Percentiles rank a stretch among this genome's conserved stretches.
These are phyloP conservation scores for Cordyceps tenuipes DNA, from an alignment of 2,329 filamentous ascomycete species.

Conservation along the genomic window DNA sequence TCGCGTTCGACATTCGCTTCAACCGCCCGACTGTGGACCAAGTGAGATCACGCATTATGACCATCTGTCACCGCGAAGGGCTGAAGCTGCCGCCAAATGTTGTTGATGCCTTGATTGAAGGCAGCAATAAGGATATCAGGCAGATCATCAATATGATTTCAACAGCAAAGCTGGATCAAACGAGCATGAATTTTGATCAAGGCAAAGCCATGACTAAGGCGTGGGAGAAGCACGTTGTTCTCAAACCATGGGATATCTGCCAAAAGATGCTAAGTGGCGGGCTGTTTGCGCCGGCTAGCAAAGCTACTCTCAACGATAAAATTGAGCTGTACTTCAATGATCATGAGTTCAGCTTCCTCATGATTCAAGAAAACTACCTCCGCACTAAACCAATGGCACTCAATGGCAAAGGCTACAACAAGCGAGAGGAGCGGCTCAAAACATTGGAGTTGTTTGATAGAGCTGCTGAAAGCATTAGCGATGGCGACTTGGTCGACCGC, in stretches of 20 bases:
- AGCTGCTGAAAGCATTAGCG: constrained; percentile 92
- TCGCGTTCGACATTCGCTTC: constrained; percentile 79
- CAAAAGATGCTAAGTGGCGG: constrained; percentile 83
- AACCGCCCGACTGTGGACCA: constrained; percentile 83
- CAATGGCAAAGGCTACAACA: constrained; percentile 45
- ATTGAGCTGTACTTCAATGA: constrained; percentile 99
- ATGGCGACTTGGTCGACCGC: constrained; percentile 88
- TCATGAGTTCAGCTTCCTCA: constrained; percentile 92
- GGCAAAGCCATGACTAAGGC: constrained; percentile 92
- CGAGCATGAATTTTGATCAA: constrained; percentile 71
- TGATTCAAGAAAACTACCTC: constrained; percentile 98
- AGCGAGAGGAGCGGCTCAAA: constrained; percentile 67
- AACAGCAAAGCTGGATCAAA: constrained; percentile 81
- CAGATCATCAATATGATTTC: constrained; percentile 99
- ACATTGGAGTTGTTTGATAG: constrained; percentile 77
- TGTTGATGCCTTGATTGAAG: constrained; percentile 89
- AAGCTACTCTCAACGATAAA: constrained; percentile 88
- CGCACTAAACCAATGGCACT: constrained; percentile 66
- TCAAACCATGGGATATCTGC: constrained; percentile 98
- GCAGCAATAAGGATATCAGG: constrained; percentile 89
- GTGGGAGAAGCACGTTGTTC: constrained; percentile 94
- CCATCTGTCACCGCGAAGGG: constrained; percentile 86
- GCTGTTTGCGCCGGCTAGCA: constrained; percentile 76
- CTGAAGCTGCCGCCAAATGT: constrained; percentile 76
- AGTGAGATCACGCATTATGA: constrained; percentile 86